Base-by-base conservation (phyloP, 139 green algal genomes). In the Spirogloea muscicola region DNA sequence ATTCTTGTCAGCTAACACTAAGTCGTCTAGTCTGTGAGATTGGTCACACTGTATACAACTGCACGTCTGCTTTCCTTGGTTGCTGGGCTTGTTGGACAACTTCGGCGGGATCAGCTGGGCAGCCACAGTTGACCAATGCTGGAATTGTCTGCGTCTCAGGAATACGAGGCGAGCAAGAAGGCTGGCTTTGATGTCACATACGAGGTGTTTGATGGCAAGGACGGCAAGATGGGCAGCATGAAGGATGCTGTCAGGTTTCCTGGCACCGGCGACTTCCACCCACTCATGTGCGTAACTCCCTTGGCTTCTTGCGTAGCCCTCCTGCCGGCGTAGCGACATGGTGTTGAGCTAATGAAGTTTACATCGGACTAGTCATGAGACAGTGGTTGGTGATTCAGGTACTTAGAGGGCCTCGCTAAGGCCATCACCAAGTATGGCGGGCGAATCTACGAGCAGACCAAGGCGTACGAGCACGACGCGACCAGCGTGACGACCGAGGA, bases 361-460 rank as follows among this genome's bases (percentile, higher is more conserved):
- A n/a, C n/a, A n/a, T n/a, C n/a, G n/a, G n/a, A n/a, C n/a, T n/a
- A n/a, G n/a, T n/a, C n/a, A n/a, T n/a, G n/a, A n/a, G n/a, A n/a
- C n/a, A n/a, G n/a, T n/a, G n/a, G n/a, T n/a, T n/a, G n/a, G n/a
- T n/a, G 6, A n/a, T 68, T 10, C 57, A 78, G 58, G 59, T 80
- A 80, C 39, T 16, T 80, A 2, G 72, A 88, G 36, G 87, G 87
- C 4, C 67, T 91, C 64, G 83, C 86, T 0, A 62, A 74, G 31
- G 65, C 79, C 0, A 73, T 88, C 2, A 51, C 82, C 52, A 73
- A 72, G 37, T 41, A 69, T 18, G 83, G 85, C 42, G 86, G 87
- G 49, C 59, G 71, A n/a, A 86, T 90, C 41, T 87, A 77, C 72
- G 87, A 91, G 80, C 51, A 68, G 39, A 89, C 70, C 13, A 73